Percentiles rank a stretch among this genome's conserved stretches.
phyloP scores from a whole-genome alignment of 768 basidiomycete species.

The Termitomyces sp. region DNA sequence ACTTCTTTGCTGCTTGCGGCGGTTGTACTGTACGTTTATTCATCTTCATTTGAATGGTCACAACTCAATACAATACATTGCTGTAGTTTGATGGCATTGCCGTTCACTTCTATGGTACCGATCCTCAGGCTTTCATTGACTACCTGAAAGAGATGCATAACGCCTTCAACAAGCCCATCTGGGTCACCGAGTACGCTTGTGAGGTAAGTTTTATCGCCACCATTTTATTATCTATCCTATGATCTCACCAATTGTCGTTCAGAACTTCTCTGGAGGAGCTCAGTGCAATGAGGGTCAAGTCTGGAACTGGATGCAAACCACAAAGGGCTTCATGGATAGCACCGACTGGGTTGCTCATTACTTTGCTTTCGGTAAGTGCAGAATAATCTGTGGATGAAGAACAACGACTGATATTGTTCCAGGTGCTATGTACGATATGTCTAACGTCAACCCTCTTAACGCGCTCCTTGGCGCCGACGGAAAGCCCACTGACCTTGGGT shows the following conservation, averaged over 20 bases:
- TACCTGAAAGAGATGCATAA: constrained; percentile 47
- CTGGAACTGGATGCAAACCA: constrained; percentile 42
- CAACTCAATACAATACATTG: neutral
- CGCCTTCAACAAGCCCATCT: constrained; percentile 41
- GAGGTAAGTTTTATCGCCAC: constrained; percentile 33
- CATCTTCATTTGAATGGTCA: constrained; percentile 2
- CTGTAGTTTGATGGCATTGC: constrained; percentile 52
- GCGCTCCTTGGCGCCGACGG: constrained; percentile 44
- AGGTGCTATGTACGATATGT: constrained; percentile 57
- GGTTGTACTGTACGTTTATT: constrained; percentile 50
- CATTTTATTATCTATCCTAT: constrained; percentile 1
- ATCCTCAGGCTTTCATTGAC: constrained; percentile 41
- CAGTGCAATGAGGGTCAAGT: constrained; percentile 41
- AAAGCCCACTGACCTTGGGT: constrained; percentile 50
- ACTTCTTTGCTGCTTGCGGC: constrained; percentile 52
- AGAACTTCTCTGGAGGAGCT: constrained; percentile 53
- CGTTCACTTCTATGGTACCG: constrained; percentile 68
- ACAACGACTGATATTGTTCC: neutral
- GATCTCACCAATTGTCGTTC: no score
- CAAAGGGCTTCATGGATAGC: constrained; percentile 43
- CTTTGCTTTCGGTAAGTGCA: constrained; percentile 59
- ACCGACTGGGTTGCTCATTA: constrained; percentile 38
- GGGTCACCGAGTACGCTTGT: constrained; percentile 73
- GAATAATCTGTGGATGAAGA: neutral
- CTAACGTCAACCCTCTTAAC: constrained; percentile 54